Percentiles rank a stretch among this genome's conserved stretches.
phyloP scores from a whole-genome alignment of 805 yeast species.

The Teunomyces kruisii region DNA sequence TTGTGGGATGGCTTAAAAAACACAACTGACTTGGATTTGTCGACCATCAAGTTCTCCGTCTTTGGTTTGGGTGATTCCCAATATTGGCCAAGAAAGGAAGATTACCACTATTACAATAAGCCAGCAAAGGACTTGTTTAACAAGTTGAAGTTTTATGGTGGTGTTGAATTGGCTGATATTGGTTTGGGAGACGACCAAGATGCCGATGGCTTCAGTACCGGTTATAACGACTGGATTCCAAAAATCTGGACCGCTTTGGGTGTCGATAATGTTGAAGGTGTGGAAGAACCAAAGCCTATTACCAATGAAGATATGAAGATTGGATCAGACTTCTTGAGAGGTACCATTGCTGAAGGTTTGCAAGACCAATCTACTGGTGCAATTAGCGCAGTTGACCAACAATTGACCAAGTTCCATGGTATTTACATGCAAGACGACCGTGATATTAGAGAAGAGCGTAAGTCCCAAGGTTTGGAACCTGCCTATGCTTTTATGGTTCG shows the following conservation, averaged over 20 bases:
- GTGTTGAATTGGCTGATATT: constrained; percentile 64
- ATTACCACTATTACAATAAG: constrained; percentile 88
- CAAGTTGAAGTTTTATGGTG: constrained; percentile 70
- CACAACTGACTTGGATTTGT: constrained; percentile 63
- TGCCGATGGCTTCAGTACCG: constrained; percentile 92
- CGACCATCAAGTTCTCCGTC: constrained; percentile 55
- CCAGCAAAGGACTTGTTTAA: constrained; percentile 75
- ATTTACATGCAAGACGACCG: constrained; percentile 98
- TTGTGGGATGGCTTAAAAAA: constrained; percentile 72
- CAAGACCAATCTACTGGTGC: constrained; percentile 85
- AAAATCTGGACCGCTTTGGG: constrained; percentile 85
- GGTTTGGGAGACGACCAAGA: constrained; percentile 98
- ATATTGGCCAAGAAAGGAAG: constrained; percentile 98
- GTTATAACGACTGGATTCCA: constrained; percentile 86
- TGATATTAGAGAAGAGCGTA: constrained; percentile 90
- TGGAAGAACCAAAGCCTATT: constrained; percentile 85
- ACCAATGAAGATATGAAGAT: constrained; percentile 96
- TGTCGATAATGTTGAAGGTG: constrained; percentile 76
- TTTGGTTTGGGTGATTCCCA: constrained; percentile 81
- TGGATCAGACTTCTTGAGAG: constrained; percentile 83
- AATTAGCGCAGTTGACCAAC: constrained; percentile 86
- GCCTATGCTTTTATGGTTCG: constrained; percentile 97
- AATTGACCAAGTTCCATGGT: constrained; percentile 95
- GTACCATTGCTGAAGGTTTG: constrained; percentile 87
- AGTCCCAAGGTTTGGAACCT: constrained; percentile 90